Evolutionary conservation across 306 rosid species (phyloP).

Genomic region (Lathyrus tuberosus): DNA sequence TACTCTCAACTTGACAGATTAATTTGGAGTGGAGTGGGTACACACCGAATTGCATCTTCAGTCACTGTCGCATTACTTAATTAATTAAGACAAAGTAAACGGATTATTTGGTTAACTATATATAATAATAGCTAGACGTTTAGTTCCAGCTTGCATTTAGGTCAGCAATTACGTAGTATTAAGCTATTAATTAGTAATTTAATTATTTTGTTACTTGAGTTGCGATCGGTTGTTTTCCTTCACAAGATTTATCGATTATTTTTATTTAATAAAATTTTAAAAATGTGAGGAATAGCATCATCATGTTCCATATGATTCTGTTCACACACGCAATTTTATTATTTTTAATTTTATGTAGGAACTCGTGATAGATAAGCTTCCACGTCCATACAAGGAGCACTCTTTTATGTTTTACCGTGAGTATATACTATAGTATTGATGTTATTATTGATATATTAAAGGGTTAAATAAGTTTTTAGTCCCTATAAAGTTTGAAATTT

Average conservation of each 20-base stretch:
- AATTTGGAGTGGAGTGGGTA: background rate
- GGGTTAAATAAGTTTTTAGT: no score
- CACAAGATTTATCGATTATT: slow-evolving; percentile 11
- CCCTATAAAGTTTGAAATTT: no score
- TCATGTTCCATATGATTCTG: slow-evolving; percentile 30
- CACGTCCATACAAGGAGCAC: background rate
- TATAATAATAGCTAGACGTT: slow-evolving; percentile 9
- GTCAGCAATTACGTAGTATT: slow-evolving; percentile 24
- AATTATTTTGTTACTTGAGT: slow-evolving; percentile 3
- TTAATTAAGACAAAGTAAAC: slow-evolving; percentile 15
- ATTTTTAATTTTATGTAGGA: background rate
- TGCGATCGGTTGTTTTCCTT: slow-evolving; percentile 12
- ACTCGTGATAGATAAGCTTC: background rate
- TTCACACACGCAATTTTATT: slow-evolving; percentile 31
- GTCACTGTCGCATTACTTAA: background rate
- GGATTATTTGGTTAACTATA: slow-evolving; percentile 9
- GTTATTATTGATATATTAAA: no score
- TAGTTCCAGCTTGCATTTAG: slow-evolving; percentile 32
- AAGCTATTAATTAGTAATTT: background rate
- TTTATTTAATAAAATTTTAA: background rate
- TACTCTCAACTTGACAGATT: background rate
- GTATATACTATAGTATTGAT: no score
- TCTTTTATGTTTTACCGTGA: background rate
- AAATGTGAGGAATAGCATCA: slow-evolving; percentile 19
- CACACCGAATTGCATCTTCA: background rate